Conservation (phyloP, 1,284 basidiomycete species). For the Melanopsichium pennsylvanicum region DNA sequence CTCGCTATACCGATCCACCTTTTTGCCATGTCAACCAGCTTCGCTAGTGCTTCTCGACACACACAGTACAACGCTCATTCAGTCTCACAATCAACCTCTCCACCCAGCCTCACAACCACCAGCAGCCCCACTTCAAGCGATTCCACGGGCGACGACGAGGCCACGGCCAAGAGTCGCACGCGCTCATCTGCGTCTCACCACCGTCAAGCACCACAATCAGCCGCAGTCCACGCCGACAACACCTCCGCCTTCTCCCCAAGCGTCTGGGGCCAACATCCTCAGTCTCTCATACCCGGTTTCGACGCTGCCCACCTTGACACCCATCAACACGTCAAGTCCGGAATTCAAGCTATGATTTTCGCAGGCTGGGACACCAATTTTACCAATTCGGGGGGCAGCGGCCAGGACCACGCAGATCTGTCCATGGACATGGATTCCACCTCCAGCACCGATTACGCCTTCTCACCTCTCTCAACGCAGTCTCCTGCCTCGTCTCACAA, state of each 20-base stretch:
- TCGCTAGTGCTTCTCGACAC: slow-evolving; percentile 3
- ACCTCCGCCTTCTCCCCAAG: slow-evolving; percentile 24
- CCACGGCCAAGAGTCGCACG: slow-evolving; percentile 8
- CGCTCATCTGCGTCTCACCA: slow-evolving; percentile 9
- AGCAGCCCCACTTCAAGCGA: slow-evolving; percentile 45
- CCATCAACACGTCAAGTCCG: slow-evolving; percentile 6
- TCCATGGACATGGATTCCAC: slow-evolving; percentile 49
- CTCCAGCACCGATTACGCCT: slow-evolving; percentile 39
- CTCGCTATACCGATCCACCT: background rate
- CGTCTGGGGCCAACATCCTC: slow-evolving; percentile 31
- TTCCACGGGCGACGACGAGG: slow-evolving; percentile 41
- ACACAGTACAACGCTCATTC: slow-evolving; percentile 4
- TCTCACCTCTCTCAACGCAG: slow-evolving; percentile 40
- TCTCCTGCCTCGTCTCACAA: slow-evolving; percentile 43
- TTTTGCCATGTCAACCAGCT: slow-evolving; percentile 39
- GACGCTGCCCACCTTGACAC: slow-evolving; percentile 8
- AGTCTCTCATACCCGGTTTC: slow-evolving; percentile 12
- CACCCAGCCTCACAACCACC: slow-evolving; percentile 36
- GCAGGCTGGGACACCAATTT: slow-evolving; percentile 35
- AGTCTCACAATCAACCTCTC: slow-evolving; percentile 24
- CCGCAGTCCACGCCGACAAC: background rate
- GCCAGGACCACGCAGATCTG: slow-evolving; percentile 28
- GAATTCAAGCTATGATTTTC: slow-evolving; percentile 35
- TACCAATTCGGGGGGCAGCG: slow-evolving; percentile 12
- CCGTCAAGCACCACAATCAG: slow-evolving; percentile 5